These are phyloP conservation scores for Abelmoschus esculentus DNA, from an alignment of 345 rosid genomes.

Conservation along the genomic window DNA sequence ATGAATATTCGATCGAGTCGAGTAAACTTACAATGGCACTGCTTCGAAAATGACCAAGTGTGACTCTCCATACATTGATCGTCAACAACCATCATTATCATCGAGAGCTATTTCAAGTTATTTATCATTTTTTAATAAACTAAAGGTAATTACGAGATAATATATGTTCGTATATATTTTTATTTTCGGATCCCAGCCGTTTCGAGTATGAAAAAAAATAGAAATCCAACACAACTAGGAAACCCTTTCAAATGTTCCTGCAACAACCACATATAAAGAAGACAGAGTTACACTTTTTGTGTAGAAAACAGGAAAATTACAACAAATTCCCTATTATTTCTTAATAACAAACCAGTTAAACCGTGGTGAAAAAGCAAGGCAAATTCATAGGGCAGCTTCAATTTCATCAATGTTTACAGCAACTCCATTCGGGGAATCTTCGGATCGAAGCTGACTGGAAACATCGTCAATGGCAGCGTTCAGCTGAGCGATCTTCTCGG, in stretches of 20 bases:
- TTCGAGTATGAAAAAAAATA: no score
- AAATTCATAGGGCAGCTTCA: slow-evolving; percentile 46
- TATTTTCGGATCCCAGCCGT: no score
- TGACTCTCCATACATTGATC: background rate
- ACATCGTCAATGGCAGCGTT: slow-evolving; percentile 82
- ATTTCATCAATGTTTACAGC: slow-evolving; percentile 49
- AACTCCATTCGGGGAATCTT: slow-evolving; percentile 54
- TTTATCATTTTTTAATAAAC: no score
- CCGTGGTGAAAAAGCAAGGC: background rate
- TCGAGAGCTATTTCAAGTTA: no score
- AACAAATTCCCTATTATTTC: slow-evolving; percentile 20
- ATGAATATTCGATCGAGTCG: no score
- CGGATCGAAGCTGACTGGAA: slow-evolving; percentile 65
- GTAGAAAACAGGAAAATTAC: background rate
- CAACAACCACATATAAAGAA: background rate
- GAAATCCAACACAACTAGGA: background rate
- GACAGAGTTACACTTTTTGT: background rate
- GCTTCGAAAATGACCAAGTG: background rate
- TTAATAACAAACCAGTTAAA: slow-evolving; percentile 10
- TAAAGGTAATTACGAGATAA: no score
- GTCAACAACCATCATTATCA: no score
- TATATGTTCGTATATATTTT: no score
- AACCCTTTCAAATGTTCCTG: background rate
- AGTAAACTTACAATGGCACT: background rate
- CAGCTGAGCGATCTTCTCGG: slow-evolving; percentile 77